Evolutionary conservation across 106 monocot species (phyloP).

Genomic region (Dendrobium catenatum): DNA sequence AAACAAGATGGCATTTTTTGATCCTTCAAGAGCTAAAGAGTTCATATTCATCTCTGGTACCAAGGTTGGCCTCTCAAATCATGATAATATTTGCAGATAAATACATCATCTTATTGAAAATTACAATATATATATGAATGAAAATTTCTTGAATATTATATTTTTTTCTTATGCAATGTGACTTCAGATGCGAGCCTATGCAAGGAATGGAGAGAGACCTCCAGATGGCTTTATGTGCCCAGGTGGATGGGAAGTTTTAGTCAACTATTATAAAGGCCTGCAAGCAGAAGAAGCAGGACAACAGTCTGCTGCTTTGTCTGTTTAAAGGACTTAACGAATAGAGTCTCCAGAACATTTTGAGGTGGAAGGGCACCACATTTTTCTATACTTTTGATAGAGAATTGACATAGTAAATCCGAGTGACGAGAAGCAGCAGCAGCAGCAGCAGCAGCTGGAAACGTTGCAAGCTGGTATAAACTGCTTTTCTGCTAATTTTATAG

Average conservation of each 20-base stretch:
- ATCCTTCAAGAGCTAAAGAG: conserved; percentile 83
- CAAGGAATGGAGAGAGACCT: conserved; percentile 77
- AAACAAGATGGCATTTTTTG: conserved; percentile 98
- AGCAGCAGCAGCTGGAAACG: background rate
- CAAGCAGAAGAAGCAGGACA: conserved; percentile 59
- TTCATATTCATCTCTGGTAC: conserved; percentile 98
- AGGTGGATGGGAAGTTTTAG: conserved; percentile 85
- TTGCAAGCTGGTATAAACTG: background rate
- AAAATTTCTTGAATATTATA: background rate
- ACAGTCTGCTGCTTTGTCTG: conserved; percentile 22
- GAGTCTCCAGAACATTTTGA: too few species aligned
- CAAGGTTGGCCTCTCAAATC: conserved; percentile 41
- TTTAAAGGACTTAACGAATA: conserved; percentile 1
- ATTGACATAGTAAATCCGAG: background rate
- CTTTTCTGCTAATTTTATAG: background rate
- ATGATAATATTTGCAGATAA: background rate
- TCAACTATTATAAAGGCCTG: conserved; percentile 76
- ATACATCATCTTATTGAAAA: background rate
- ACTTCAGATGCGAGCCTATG: conserved; percentile 75
- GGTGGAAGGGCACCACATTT: background rate
- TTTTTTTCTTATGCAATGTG: background rate
- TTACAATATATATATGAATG: too few species aligned
- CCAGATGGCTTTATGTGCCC: conserved; percentile 98
- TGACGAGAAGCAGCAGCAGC: background rate
- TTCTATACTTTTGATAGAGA: background rate